These are phyloP conservation scores for Cruciata laevipes DNA, from an alignment of 257 asterid genomes.

Conservation along the genomic window DNA sequence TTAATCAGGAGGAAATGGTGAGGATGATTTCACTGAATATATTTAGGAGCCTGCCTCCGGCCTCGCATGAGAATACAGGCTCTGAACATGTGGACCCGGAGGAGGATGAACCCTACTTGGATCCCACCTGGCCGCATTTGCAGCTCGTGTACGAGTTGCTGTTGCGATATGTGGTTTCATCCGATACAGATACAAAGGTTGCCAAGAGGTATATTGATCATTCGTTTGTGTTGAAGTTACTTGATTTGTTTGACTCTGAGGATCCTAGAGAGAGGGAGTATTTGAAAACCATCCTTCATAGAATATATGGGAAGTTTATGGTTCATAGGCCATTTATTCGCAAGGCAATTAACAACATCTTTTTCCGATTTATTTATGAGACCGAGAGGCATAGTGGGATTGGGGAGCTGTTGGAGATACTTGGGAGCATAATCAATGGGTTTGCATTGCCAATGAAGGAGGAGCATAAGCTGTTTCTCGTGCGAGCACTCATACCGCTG, in stretches of 20 bases:
- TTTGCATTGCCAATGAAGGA: constrained; percentile 94
- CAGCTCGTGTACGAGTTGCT: constrained; percentile 67
- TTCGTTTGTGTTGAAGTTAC: constrained; percentile 58
- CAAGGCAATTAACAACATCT: constrained; percentile 69
- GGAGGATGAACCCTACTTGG: constrained; percentile 63
- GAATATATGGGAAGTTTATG: constrained; percentile 87
- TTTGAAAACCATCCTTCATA: constrained; percentile 73
- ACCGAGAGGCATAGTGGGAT: constrained; percentile 71
- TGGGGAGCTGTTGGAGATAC: constrained; percentile 79
- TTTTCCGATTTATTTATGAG: constrained; percentile 70
- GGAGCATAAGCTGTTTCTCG: constrained; percentile 87
- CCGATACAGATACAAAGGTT: constrained; percentile 59
- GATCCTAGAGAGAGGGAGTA: constrained; percentile 85
- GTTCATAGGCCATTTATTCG: constrained; percentile 86
- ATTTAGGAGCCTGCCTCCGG: constrained; percentile 64
- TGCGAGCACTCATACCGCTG: constrained; percentile 69
- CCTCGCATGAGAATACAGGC: constrained; percentile 51
- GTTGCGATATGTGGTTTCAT: constrained; percentile 56
- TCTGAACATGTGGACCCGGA: constrained; percentile 51
- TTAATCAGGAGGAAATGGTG: constrained; percentile 64
- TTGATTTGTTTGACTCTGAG: constrained; percentile 76
- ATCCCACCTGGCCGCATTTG: constrained; percentile 77
- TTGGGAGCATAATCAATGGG: constrained; percentile 86
- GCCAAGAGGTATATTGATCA: constrained; percentile 72
- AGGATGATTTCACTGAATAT: constrained; percentile 62